These are phyloP conservation scores for Berkeleyomyces rouxiae DNA, from an alignment of 2,329 filamentous ascomycete genomes.

Conservation along the genomic window DNA sequence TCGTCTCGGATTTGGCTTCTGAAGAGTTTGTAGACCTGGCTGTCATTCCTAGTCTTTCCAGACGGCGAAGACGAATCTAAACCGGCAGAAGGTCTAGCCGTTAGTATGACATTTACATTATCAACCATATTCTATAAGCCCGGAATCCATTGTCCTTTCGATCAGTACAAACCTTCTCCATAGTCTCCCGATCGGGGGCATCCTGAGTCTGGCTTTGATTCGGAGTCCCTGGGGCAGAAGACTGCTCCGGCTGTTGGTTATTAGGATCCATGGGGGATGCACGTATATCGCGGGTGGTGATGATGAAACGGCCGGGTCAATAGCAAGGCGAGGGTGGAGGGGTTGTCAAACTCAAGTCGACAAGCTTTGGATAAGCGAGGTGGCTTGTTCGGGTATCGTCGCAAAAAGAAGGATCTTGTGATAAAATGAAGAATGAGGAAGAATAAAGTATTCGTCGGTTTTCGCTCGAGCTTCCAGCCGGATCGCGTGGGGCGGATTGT, in stretches of 20 bases:
- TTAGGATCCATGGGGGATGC: slow-evolving; percentile 2
- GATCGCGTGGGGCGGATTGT: neutral
- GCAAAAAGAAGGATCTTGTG: neutral
- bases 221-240: neutral
- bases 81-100: neutral
- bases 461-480: neutral
- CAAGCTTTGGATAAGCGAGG: neutral
- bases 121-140: neutral
- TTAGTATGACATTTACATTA: neutral
- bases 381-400: neutral
- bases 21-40: slow-evolving; percentile 19
- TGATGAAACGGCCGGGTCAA: neutral
- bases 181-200: slow-evolving; percentile 40
- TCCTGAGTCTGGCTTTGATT: slow-evolving; percentile 21
- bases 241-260: neutral
- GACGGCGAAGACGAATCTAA: slow-evolving; percentile 32
- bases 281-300: neutral
- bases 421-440: neutral
- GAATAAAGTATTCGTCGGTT: neutral
- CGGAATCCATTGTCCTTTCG: no score
- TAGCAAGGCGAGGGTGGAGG: neutral
- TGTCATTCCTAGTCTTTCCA: slow-evolving; percentile 32
- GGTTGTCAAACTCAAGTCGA: neutral
- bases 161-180: slow-evolving; percentile 31
- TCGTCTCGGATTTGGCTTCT: slow-evolving; percentile 19